phyloP scores from a whole-genome alignment of 2,329 filamentous ascomycete species.

The Trichoderma sp. region DNA sequence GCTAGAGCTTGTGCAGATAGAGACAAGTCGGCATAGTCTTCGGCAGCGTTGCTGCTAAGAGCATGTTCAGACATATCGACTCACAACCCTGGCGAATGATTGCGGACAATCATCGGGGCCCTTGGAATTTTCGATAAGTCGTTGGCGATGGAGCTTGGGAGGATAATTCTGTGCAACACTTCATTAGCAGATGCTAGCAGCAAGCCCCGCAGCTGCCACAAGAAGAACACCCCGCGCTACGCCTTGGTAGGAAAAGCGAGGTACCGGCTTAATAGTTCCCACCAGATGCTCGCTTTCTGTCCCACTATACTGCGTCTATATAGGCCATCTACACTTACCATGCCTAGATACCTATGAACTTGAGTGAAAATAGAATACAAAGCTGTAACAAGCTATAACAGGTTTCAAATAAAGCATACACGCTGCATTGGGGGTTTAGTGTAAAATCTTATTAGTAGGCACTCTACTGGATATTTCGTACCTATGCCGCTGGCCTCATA shows the following conservation, averaged over 20 bases:
- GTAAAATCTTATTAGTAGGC: background rate
- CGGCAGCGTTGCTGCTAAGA: constrained; percentile 16
- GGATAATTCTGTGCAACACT: constrained; percentile 8
- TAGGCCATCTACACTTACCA: background rate
- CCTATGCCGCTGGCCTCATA: background rate
- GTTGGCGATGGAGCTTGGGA: constrained; percentile 8
- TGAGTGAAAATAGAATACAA: background rate
- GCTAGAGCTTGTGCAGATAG: constrained; percentile 50
- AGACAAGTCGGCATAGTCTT: constrained; percentile 12
- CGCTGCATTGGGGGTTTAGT: background rate
- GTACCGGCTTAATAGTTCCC: background rate
- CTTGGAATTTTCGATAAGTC: constrained; percentile 8
- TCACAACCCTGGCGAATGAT: constrained; percentile 11
- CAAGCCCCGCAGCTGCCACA: constrained; percentile 10
- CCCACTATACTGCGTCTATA: background rate
- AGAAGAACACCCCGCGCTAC: background rate
- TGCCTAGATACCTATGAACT: background rate
- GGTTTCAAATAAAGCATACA: background rate
- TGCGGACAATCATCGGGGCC: constrained; percentile 13
- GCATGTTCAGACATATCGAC: constrained; percentile 23
- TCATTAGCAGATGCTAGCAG: background rate
- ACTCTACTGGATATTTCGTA: background rate
- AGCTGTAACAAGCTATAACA: background rate
- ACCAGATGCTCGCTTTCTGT: background rate
- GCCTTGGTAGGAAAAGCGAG: background rate